Evolutionary conservation across 129 eudicot species (phyloP), one percentile per base, ranked within the genome.

Genomic region (Calendula officinalis): DNA sequence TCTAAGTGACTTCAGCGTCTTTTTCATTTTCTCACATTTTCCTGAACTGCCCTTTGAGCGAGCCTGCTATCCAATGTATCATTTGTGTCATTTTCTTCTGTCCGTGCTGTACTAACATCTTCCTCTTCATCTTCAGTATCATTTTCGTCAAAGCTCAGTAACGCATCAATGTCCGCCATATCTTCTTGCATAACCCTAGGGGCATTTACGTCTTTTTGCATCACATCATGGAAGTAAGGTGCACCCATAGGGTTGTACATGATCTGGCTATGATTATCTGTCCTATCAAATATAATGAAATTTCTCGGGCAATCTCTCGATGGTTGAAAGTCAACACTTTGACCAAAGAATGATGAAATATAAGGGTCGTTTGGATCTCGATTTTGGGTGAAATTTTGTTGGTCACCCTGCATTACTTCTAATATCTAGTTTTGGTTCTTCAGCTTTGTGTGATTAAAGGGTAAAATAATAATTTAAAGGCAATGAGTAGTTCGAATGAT

Each of bases 21-120:
- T 86, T 76, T 69, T 81, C 80, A 86, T 65, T 64, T 78, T 89
- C 74, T 76, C 67, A 32, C 81, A 68, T 73, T 89, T 86, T 64
- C 80, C 69, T n/a, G 30, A 67, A 16, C 50, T 71, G 53, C 71
- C 71, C 53, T 42, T 67, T 8, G 81, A 71, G 56, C 70, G 16
- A 48, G 59, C 78, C 73, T 71, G 8, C 75, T 57, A 75, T 86
- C 95, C 5, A 85, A 69, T 9, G 79, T 85, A 77, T 76, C 82
- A 62, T 82, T 58, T 2, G 60, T 70, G 61, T 71, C 72, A 54
- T 64, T 60, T 66, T 62, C 56, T 13, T 36, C 32, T 38, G 87
- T 89, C 11, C 94, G 66, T 43, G 83, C 94, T 7, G 96, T 85
- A 71, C 96, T 85, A 38, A 83, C 87, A 45, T 71, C 90, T n/a